phyloP scores from a whole-genome alignment of 73 alveolate genomes.

The Paramecium octaurelia region DNA sequence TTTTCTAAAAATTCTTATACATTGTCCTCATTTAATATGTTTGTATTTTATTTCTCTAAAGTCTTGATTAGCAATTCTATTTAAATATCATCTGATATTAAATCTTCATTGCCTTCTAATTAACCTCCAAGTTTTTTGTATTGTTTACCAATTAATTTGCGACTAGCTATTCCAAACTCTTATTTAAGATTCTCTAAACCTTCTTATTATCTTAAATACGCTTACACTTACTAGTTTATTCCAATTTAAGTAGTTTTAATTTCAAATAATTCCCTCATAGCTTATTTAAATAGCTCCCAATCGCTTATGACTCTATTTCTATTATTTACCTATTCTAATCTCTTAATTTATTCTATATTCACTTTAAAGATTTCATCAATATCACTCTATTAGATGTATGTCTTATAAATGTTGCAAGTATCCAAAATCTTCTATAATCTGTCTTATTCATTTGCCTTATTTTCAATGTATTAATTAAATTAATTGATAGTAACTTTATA shows the following conservation, averaged over 20 bases:
- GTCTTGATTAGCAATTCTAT: neutral
- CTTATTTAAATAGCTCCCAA: constrained; percentile 14
- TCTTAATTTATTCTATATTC: neutral
- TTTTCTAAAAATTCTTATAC: neutral
- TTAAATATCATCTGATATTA: neutral
- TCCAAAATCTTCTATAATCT: neutral
- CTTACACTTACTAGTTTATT: neutral
- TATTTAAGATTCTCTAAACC: neutral
- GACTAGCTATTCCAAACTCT: neutral
- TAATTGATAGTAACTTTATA: neutral
- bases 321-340: neutral
- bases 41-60: neutral
- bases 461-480: neutral
- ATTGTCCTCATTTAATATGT: neutral
- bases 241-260: neutral
- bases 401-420: neutral
- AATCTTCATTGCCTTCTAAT: neutral
- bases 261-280: neutral
- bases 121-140: neutral
- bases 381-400: neutral
- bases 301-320: neutral
- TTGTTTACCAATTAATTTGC: neutral
- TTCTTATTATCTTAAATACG: neutral
- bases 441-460: neutral
- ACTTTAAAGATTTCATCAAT: neutral